Evolutionary conservation across 2,329 filamentous ascomycete species (phyloP), one percentile per base, ranked within the genome.

Genomic region (Talaromyces sp.): DNA sequence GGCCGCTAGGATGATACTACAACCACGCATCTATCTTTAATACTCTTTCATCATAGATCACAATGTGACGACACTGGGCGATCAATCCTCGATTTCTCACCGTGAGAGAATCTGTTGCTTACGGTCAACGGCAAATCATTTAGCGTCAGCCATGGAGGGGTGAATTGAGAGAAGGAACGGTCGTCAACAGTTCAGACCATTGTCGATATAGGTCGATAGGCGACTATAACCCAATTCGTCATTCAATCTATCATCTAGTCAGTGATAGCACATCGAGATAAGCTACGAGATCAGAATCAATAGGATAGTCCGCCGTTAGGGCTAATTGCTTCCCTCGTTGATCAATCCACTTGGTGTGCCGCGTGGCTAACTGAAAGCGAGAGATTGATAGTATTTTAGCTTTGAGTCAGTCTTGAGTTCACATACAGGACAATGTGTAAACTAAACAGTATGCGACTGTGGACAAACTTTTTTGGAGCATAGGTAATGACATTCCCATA

Each of bases 1-100:
- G 89, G 70, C 95, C 95, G 65, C 95, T 95, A 13, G 95, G 95
- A 73, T 98, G 95, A 73, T 91, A 97, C 61, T 87, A 87, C 61
- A 96, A 81, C 92, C 93, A 99, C 43, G 89, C 85, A 77, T 98
- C 94, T 37, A 92, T 88, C 80, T 93, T 97, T 70, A 98, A 79
- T 10, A 97, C 93, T 72, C 88, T 87, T 66, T 87, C 85, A 70
- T 97, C 87, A 66, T 95, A 83, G 62, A 99, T 92, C 67, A 97
- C 85, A 64, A 99, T 86, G 68, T 87, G 86, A 65, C 86, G 86
- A 4, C 93, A 94, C 65, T 91, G 87, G 8, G 93, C 91, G 73
- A 99, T 97, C 71, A 94, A 80, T 6, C 87, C 77, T 97, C 93
- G 66, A 96, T 85, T 74, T 92, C 85, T 66, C 85, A 79, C 68